phyloP scores from a whole-genome alignment of 108 stramenopile genomes.

The Chaetoceros tenuissimus region DNA sequence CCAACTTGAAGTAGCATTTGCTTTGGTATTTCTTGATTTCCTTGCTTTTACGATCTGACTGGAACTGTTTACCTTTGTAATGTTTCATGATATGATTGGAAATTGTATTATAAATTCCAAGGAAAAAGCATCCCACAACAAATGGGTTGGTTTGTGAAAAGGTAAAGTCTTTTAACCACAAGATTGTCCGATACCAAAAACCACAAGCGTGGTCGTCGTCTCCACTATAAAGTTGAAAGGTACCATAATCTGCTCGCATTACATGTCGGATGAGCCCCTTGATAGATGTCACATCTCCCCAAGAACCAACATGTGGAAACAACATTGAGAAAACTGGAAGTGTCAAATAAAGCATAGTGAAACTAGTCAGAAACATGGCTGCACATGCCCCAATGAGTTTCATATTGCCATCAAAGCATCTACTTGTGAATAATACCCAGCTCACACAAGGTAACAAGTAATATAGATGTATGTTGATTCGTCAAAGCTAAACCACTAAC shows the following conservation, averaged over 20 bases:
- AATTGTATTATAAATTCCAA: too few species aligned
- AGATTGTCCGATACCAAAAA: conserved; percentile 15
- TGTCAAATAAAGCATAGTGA: conserved; percentile 34
- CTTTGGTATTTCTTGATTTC: conserved; percentile 1
- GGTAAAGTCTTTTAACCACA: conserved; percentile 20
- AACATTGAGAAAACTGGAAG: conserved; percentile 32
- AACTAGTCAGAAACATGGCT: conserved; percentile 29
- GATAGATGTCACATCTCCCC: conserved; percentile 54
- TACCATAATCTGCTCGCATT: conserved; percentile 64
- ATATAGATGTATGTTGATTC: conserved; percentile 76
- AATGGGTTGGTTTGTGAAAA: conserved; percentile 11
- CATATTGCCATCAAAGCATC: conserved; percentile 10
- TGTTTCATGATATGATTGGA: too few species aligned
- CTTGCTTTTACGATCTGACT: too few species aligned
- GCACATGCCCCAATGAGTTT: conserved; percentile 8
- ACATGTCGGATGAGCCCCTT: conserved; percentile 59
- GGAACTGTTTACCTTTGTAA: too few species aligned
- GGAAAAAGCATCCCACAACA: conserved; percentile 3
- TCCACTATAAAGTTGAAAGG: conserved; percentile 52
- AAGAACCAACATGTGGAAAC: conserved; percentile 49
- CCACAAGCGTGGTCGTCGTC: conserved; percentile 17
- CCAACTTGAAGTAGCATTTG: neutral
- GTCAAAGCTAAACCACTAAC: conserved; percentile 56
- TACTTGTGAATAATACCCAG: conserved; percentile 21
- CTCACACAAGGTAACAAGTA: conserved; percentile 36